Evolutionary conservation across 257 asterid genomes (phyloP).

Genomic region (Prunella vulgaris): DNA sequence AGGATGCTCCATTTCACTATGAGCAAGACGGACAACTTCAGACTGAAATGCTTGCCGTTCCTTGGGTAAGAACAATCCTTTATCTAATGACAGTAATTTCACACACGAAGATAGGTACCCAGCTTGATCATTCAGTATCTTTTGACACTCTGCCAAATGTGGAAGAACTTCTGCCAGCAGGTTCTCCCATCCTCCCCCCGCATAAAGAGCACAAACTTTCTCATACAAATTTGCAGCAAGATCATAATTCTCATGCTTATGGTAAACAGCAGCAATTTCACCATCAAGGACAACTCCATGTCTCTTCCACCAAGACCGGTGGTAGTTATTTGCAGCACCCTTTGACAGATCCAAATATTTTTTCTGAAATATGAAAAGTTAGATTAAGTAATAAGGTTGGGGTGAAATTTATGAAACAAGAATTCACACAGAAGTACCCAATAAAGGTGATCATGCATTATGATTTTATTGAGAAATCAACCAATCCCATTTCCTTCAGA

Average conservation of each 20-base stretch:
- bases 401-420: neutral
- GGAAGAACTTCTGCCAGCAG: slow-evolving; percentile 97
- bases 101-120: slow-evolving; percentile 98
- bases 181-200: slow-evolving; percentile 99
- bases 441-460: neutral
- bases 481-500: slow-evolving; percentile 18
- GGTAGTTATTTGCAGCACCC: slow-evolving; percentile 97
- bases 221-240: slow-evolving; percentile 87
- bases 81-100: slow-evolving; percentile 83
- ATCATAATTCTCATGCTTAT: slow-evolving; percentile 74
- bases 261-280: slow-evolving; percentile 91
- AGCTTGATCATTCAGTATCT: slow-evolving; percentile 87
- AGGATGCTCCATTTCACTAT: slow-evolving; percentile 91
- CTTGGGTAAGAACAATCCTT: slow-evolving; percentile 71
- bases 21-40: slow-evolving; percentile 94
- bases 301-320: slow-evolving; percentile 98
- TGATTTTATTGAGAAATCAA: slow-evolving; percentile 3
- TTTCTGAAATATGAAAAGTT: slow-evolving; percentile 44
- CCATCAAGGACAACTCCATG: slow-evolving; percentile 99
- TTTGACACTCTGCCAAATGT: slow-evolving; percentile 92
- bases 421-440: slow-evolving; percentile 16
- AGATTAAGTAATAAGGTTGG: slow-evolving; percentile 21
- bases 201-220: slow-evolving; percentile 98
- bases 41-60: slow-evolving; percentile 96
- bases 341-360: slow-evolving; percentile 86